Evolutionary conservation across 2,329 filamentous ascomycete species (phyloP).

Genomic region (Scedosporium boydii): DNA sequence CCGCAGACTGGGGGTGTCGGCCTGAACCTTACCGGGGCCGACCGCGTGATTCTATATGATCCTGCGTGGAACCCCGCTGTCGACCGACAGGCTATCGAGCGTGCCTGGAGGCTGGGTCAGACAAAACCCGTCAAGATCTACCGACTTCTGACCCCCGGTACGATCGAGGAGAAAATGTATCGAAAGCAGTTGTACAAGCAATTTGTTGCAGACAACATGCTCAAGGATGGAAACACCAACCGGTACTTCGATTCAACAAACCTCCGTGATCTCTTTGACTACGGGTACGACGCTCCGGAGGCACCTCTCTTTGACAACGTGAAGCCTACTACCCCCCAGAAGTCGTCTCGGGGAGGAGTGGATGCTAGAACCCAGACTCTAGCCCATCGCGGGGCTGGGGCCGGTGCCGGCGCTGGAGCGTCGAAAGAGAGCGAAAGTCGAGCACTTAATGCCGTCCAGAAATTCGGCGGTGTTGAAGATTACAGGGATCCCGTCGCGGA

Average conservation of each 20-base stretch:
- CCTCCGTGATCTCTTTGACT: constrained; percentile 81
- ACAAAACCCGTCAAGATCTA: constrained; percentile 94
- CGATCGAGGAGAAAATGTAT: constrained; percentile 98
- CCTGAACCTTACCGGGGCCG: constrained; percentile 88
- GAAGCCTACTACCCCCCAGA: not conserved
- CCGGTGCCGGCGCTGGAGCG: constrained; percentile 18
- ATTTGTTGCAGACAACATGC: constrained; percentile 90
- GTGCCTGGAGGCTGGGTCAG: constrained; percentile 92
- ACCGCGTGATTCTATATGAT: constrained; percentile 95
- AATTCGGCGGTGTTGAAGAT: constrained; percentile 53
- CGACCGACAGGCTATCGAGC: constrained; percentile 86
- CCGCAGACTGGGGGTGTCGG: constrained; percentile 93
- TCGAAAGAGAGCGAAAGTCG: constrained; percentile 2
- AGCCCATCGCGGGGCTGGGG: not conserved
- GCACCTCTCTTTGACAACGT: not conserved
- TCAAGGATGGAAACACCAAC: constrained; percentile 88
- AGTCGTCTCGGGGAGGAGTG: not conserved
- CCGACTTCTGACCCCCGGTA: constrained; percentile 93
- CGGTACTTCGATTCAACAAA: constrained; percentile 86
- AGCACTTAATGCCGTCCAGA: constrained; percentile 5
- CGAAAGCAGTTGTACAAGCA: constrained; percentile 98
- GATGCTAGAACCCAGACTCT: not conserved
- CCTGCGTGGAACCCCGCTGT: constrained; percentile 99
- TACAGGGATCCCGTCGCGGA: constrained; percentile 42
- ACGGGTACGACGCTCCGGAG: constrained; percentile 14